Evolutionary conservation across 2,329 filamentous ascomycete genomes (phyloP), one percentile per base, ranked within the genome.

Genomic region (Alternaria sp.): DNA sequence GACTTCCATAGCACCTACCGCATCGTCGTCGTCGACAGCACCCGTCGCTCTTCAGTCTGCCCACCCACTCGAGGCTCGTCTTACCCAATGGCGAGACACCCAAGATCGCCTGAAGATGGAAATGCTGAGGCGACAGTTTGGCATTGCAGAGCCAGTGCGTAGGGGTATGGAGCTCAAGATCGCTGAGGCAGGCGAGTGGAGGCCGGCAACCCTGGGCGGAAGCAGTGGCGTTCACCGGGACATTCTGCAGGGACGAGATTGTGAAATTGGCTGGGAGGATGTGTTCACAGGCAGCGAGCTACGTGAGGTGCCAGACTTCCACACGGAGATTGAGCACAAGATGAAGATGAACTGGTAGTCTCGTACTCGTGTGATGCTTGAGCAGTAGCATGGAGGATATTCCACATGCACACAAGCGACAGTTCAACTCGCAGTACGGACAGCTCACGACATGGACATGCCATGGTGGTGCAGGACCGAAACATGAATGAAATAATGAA

Each of bases 91-190:
- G 95, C 92, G 94, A 81, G 85, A 89, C 59, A 97, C 94, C 42
- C 94, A 97, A 82, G 91, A 97, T 72, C 79, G 84, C 34, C 81
- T 97, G 77, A 95, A 96, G 81, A 95, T 97, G 91, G 89, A 94
- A 82, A 86, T 89, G 53, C 87, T 98, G 72, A 89, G 93, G 66
- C 91, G 93, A 68, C 89, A 92, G 47, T 98, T 93, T 79, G 95
- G 95, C 67, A 90, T 97, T 73, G 92, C 91, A 26, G 95, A 98
- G 86, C 95, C 95, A 3, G 89, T 98, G 72, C 89, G 93, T 58
- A 88, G 94, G 55, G 92, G 90, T 63, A 97, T 99, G 95, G 95
- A 99, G 84, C 85, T 97, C 78, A 92, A 93, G 87, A 94, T 96
- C 76, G 89, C 92, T 18, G 83, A 88, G 63, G 88, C 90, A 62